phyloP scores from a whole-genome alignment of 1,284 basidiomycete genomes.

The Rhizoctonia solani region DNA sequence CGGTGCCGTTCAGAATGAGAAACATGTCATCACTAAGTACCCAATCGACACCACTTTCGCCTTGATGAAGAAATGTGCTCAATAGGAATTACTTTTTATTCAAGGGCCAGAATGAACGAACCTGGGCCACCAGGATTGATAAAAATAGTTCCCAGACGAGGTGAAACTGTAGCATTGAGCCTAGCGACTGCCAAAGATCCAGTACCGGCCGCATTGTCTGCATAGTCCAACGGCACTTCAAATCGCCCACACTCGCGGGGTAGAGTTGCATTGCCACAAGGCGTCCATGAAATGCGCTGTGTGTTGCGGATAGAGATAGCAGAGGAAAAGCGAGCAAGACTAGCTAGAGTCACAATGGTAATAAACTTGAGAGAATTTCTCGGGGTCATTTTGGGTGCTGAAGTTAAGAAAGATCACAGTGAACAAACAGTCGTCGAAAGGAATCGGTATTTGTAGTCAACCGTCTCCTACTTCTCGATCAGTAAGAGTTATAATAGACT shows the following conservation, averaged over 20 bases:
- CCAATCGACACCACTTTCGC: constrained; percentile 9
- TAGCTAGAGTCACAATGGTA: too few relatives aligned
- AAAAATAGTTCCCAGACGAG: constrained; percentile 30
- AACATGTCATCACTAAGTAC: constrained; percentile 6
- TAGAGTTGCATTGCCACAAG: constrained; percentile 14
- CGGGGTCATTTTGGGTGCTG: too few relatives aligned
- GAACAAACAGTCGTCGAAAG: too few relatives aligned
- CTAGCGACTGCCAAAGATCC: constrained; percentile 27
- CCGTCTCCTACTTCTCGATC: too few relatives aligned
- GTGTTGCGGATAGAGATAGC: too few relatives aligned
- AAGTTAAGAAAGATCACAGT: too few relatives aligned
- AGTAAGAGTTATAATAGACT: too few relatives aligned
- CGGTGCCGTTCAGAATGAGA: background rate
- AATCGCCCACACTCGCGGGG: constrained; percentile 33
- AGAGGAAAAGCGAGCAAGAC: too few relatives aligned
- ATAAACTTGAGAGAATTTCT: too few relatives aligned
- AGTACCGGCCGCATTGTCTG: constrained; percentile 13
- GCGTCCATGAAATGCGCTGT: background rate
- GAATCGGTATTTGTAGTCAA: too few relatives aligned
- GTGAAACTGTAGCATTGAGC: background rate
- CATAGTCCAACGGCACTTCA: constrained; percentile 34
- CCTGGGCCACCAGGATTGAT: constrained; percentile 33
- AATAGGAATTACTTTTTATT: background rate
- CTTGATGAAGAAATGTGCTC: background rate
- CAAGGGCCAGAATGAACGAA: background rate